phyloP scores from a whole-genome alignment of 495 filamentous ascomycete genomes.

The Aspergillus sparsus region DNA sequence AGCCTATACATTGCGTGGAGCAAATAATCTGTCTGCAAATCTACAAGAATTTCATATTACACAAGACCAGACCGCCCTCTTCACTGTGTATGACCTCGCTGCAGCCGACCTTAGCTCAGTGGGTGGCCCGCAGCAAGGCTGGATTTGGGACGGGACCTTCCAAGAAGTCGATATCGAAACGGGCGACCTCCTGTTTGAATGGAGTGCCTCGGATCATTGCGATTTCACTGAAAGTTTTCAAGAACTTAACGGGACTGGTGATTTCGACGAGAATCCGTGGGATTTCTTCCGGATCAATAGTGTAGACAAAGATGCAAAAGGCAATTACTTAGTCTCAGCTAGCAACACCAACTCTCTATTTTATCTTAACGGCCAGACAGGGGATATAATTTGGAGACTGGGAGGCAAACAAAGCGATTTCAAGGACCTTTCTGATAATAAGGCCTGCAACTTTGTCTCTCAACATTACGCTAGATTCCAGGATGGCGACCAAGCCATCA shows the following conservation, averaged over 20 bases:
- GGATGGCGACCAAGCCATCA: slow-evolving; percentile 32
- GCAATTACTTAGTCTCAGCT: slow-evolving; percentile 48
- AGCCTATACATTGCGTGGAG: slow-evolving; percentile 42
- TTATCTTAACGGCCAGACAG: slow-evolving; percentile 35
- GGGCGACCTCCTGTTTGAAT: slow-evolving; percentile 43
- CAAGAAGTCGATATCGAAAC: slow-evolving; percentile 52
- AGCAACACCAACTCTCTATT: slow-evolving; percentile 43
- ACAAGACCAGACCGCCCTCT: slow-evolving; percentile 50
- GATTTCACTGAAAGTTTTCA: slow-evolving; percentile 31
- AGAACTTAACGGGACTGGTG: slow-evolving; percentile 26
- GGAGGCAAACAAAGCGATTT: slow-evolving; percentile 48
- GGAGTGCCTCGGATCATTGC: slow-evolving; percentile 44
- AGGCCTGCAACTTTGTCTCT: slow-evolving; percentile 47
- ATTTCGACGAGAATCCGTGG: slow-evolving; percentile 33
- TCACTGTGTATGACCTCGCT: slow-evolving; percentile 50
- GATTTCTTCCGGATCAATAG: slow-evolving; percentile 54
- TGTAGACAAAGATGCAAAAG: slow-evolving; percentile 41
- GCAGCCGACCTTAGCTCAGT: slow-evolving; percentile 42
- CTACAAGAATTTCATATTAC: slow-evolving; percentile 53
- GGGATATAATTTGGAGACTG: slow-evolving; percentile 44
- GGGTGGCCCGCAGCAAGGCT: slow-evolving; percentile 45
- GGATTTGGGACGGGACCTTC: slow-evolving; percentile 53
- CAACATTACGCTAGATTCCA: slow-evolving; percentile 43
- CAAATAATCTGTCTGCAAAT: slow-evolving; percentile 34
- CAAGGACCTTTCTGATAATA: slow-evolving; percentile 38